A percentile compares a stretch with the other conserved stretches of the same genome.
These are phyloP conservation scores for Echinosophora koreensis DNA, from an alignment of 306 rosid genomes.

Conservation along the genomic window DNA sequence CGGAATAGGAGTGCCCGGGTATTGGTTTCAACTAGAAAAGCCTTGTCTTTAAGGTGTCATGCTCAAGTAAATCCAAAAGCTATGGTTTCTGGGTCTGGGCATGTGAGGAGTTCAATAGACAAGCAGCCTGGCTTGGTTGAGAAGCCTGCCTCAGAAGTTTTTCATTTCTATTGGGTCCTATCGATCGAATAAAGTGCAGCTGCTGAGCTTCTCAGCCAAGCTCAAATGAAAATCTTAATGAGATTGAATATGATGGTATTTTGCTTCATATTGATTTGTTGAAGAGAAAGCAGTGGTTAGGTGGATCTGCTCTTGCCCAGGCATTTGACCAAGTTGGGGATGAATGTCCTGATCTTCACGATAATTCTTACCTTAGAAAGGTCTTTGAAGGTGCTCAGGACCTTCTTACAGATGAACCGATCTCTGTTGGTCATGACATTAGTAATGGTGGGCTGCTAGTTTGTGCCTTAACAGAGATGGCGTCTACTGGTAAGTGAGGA, in stretches of 20 bases:
- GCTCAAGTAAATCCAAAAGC: conserved; percentile 62
- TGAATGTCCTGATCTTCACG: conserved; percentile 80
- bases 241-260: conserved; percentile 73
- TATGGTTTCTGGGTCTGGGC: conserved; percentile 60
- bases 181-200: conserved; percentile 75
- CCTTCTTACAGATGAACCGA: conserved; percentile 69
- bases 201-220: conserved; percentile 69
- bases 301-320: conserved; percentile 93
- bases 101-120: conserved; percentile 53
- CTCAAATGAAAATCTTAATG: conserved; percentile 70
- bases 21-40: conserved; percentile 46
- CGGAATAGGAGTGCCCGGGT: neutral
- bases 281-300: conserved; percentile 80
- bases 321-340: conserved; percentile 88
- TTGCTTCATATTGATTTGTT: conserved; percentile 81
- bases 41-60: conserved; percentile 56
- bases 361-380: conserved; percentile 74
- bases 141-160: conserved; percentile 61
- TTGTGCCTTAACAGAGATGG: conserved; percentile 81
- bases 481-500: conserved; percentile 88
- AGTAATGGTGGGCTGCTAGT: conserved; percentile 92
- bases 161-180: conserved; percentile 74
- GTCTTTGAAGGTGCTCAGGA: conserved; percentile 83
- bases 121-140: conserved; percentile 55
- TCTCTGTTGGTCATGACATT: conserved; percentile 92